phyloP scores from a whole-genome alignment of 805 yeast genomes.

The Tanozyma kutaoensis region DNA sequence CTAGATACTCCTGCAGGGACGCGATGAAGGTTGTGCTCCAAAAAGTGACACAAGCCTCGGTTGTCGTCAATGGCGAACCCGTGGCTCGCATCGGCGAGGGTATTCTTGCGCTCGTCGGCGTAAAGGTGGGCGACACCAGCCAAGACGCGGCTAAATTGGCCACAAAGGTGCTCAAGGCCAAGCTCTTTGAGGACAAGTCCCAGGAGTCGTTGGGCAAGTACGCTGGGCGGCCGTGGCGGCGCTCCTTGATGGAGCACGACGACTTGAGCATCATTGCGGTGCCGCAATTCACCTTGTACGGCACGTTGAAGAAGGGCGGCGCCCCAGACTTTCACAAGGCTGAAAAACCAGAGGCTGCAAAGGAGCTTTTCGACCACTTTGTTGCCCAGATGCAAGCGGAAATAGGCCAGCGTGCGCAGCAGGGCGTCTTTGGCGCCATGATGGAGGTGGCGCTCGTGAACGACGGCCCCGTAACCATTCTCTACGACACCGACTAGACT shows the following conservation, averaged over 20 bases:
- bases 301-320: constrained; percentile 76
- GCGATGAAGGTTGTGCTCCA: constrained; percentile 87
- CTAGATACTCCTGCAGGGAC: no score
- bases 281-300: constrained; percentile 87
- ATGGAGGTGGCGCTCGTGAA: constrained; percentile 85
- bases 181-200: constrained; percentile 57
- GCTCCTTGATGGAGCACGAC: constrained; percentile 43
- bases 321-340: constrained; percentile 94
- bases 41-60: constrained; percentile 80
- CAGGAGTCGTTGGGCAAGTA: constrained; percentile 7
- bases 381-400: constrained; percentile 30
- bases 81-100: constrained; percentile 73
- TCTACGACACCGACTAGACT: constrained; percentile 52
- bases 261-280: constrained; percentile 71
- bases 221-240: constrained; percentile 42
- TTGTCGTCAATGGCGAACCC: constrained; percentile 58
- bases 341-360: constrained; percentile 59
- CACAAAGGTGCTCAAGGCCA: constrained; percentile 47
- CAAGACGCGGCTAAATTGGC: constrained; percentile 64
- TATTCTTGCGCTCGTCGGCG: constrained; percentile 71
- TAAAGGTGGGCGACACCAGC: constrained; percentile 61
- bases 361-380: constrained; percentile 39
- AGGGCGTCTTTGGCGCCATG: constrained; percentile 93
- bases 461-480: constrained; percentile 89
- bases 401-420: constrained; percentile 62